Percentiles rank a stretch among this genome's conserved stretches.
These are phyloP conservation scores for Colletotrichum sp. DNA, from an alignment of 2,329 filamentous ascomycete genomes.

Conservation along the genomic window DNA sequence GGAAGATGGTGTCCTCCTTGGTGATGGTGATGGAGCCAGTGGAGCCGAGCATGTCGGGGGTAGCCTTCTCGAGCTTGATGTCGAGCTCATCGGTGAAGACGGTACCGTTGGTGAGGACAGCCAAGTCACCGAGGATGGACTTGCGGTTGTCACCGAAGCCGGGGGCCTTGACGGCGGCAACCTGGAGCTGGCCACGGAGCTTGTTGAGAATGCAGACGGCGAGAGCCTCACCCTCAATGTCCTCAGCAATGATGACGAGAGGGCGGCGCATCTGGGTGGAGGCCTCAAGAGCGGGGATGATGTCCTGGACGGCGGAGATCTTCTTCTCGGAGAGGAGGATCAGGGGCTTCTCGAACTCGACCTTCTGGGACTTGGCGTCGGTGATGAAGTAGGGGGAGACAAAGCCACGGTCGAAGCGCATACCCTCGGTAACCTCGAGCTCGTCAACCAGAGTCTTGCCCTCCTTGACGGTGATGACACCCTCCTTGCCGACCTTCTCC, in stretches of 20 bases:
- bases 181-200: slow-evolving; percentile 98
- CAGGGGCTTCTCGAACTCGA: slow-evolving; percentile 99
- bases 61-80: slow-evolving; percentile 98
- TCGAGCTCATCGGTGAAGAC: slow-evolving; percentile 99
- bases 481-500: slow-evolving; percentile 99
- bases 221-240: slow-evolving; percentile 97
- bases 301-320: slow-evolving; percentile 99
- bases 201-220: slow-evolving; percentile 99
- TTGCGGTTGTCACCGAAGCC: slow-evolving; percentile 99
- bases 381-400: slow-evolving; percentile 99
- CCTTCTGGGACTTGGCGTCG: slow-evolving; percentile 97
- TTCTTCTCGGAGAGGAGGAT: slow-evolving; percentile 99
- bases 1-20: slow-evolving; percentile 99
- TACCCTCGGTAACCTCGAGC: slow-evolving; percentile 98
- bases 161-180: slow-evolving; percentile 97
- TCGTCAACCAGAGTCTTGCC: slow-evolving; percentile 98
- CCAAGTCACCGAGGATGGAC: slow-evolving; percentile 97
- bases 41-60: slow-evolving; percentile 92
- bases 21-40: slow-evolving; percentile 99
- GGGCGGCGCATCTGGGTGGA: slow-evolving; percentile 95
- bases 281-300: slow-evolving; percentile 95
- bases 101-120: slow-evolving; percentile 92
- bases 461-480: slow-evolving; percentile 99
- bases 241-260: slow-evolving; percentile 97
- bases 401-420: slow-evolving; percentile 99